Evolutionary conservation across 345 rosid genomes (phyloP), one percentile per base, ranked within the genome.

Genomic region (Acer campestre): DNA sequence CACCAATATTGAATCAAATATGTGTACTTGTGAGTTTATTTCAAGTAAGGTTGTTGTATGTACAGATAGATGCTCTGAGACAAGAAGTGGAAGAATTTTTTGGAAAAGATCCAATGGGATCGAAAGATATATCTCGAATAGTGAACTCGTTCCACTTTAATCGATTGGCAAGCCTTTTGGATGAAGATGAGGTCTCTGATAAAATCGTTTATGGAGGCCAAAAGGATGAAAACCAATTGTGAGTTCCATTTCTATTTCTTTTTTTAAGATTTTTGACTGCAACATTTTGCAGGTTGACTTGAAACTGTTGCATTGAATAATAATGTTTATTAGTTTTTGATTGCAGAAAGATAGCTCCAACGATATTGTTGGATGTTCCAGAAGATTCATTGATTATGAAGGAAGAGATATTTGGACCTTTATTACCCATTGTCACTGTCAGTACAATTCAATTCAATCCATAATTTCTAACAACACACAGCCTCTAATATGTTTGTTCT

Each of bases 371-470:
- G 73, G 90, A 85, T 77, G 85, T 80, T 61, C 92, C 86, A 38
- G 80, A 79, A 62, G 87, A 84, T 55, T 80, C 92, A 42, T 56
- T 12, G 67, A 78, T 89, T 13, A 89, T 89, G 90, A 84, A 87
- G 65, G 92, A 89, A 67, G 92, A 89, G 80, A 89, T 87, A 59
- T 87, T 89, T n/a, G 90, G 90, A n/a, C 90, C 92, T 25, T 73
- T 89, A 12, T 81, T 87, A 59, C 92, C 90, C 11, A 84, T 89
- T 70, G 25, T 87, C 76, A 85, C 89, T 4, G 92, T 86, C 65
- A 81, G 84, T 44, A n/a, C 4, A 42, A 42, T 42, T 20, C 35
- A 31, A 17, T 51, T 16, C 68, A 40, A 46, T 35, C 38, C 38
- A 35, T 35, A 35, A 35, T 35, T 35, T 35, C 6, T 35, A 0